Percentiles rank a stretch among this genome's conserved stretches.
phyloP scores from a whole-genome alignment of 1,284 basidiomycete genomes.

The Rhodofomes roseus region DNA sequence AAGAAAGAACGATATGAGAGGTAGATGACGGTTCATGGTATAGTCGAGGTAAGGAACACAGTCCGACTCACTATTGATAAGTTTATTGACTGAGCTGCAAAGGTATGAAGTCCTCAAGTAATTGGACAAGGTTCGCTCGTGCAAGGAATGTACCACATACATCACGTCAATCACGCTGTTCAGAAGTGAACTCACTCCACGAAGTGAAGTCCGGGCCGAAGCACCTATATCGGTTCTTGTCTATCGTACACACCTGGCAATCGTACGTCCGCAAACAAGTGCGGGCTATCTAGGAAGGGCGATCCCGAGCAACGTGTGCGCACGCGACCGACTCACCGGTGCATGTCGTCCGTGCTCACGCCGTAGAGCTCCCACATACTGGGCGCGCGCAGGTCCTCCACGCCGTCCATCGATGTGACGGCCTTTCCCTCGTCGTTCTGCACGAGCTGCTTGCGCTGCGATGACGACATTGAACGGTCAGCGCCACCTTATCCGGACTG shows the following conservation, averaged over 20 bases:
- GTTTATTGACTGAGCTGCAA: no score
- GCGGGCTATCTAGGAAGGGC: background rate
- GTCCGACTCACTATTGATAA: no score
- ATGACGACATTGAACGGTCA: no score
- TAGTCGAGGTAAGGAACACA: no score
- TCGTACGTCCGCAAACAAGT: background rate
- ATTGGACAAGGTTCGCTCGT: no score
- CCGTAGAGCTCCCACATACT: constrained; percentile 43
- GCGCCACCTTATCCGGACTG: background rate
- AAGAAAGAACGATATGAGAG: no score
- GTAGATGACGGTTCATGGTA: no score
- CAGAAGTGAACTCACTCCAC: background rate
- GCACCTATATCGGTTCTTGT: background rate
- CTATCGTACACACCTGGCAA: background rate
- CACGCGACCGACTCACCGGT: background rate
- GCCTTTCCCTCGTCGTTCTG: constrained; percentile 31
- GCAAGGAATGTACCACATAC: background rate
- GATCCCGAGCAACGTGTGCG: background rate
- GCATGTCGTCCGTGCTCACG: constrained; percentile 31
- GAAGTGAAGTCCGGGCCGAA: background rate
- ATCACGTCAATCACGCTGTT: background rate
- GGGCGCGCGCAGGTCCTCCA: constrained; percentile 41
- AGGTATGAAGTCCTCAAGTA: no score
- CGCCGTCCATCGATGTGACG: constrained; percentile 37
- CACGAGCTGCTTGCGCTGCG: background rate